These are phyloP conservation scores for Mycocentrospora acerina DNA, from an alignment of 2,329 filamentous ascomycete genomes.

Conservation along the genomic window DNA sequence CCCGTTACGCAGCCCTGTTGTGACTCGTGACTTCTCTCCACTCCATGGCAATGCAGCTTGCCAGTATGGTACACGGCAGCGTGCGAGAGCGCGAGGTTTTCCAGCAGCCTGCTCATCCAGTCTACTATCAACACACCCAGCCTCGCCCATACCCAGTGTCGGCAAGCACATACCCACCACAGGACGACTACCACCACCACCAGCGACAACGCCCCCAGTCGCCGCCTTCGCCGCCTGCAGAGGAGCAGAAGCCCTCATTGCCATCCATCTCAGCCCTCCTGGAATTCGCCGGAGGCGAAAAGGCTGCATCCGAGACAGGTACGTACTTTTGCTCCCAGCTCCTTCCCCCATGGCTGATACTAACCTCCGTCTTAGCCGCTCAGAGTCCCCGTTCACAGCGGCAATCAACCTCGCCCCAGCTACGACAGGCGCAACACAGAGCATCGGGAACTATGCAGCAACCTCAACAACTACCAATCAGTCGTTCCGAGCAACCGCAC, in stretches of 20 bases:
- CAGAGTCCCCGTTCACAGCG: slow-evolving; percentile 40
- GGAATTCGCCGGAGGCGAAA: slow-evolving; percentile 74
- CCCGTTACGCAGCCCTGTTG: slow-evolving; percentile 38
- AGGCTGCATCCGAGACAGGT: slow-evolving; percentile 50
- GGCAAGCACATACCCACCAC: slow-evolving; percentile 17
- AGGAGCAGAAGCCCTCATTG: slow-evolving; percentile 79
- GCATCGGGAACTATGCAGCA: slow-evolving; percentile 19
- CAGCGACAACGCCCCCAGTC: slow-evolving; percentile 54
- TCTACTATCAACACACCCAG: slow-evolving; percentile 42
- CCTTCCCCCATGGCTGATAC: slow-evolving; percentile 5
- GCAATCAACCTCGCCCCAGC: slow-evolving; percentile 25
- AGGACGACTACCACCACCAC: slow-evolving; percentile 33
- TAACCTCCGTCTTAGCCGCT: slow-evolving; percentile 30
- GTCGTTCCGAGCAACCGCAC: slow-evolving; percentile 38
- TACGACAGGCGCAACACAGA: slow-evolving; percentile 20
- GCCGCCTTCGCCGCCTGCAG: slow-evolving; percentile 73
- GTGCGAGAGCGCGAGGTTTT: slow-evolving; percentile 43
- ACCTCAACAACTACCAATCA: slow-evolving; percentile 24
- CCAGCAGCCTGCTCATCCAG: slow-evolving; percentile 33
- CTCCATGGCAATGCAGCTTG: slow-evolving; percentile 46
- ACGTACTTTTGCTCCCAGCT: slow-evolving; percentile 12
- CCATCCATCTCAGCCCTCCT: slow-evolving; percentile 93
- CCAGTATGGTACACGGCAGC: slow-evolving; percentile 47
- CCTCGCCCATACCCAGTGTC: slow-evolving; percentile 28
- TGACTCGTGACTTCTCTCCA: slow-evolving; percentile 28